Evolutionary conservation across 2,329 filamentous ascomycete species (phyloP).

Genomic region (Lasiodiplodia theobromae): DNA sequence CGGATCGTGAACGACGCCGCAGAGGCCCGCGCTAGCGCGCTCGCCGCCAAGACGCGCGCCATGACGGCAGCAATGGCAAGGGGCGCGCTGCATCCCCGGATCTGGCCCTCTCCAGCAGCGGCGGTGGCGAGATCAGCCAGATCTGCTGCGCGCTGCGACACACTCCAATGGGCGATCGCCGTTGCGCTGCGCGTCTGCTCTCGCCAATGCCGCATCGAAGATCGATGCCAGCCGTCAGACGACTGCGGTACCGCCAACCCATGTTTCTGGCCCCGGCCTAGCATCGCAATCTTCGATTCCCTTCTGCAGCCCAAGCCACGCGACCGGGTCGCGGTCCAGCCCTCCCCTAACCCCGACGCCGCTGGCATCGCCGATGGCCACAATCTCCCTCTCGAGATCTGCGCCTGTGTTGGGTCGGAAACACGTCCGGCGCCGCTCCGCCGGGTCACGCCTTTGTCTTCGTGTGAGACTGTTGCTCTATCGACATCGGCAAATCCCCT

Average conservation of each 20-base stretch:
- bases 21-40: conserved; percentile 13
- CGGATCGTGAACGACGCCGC: conserved; percentile 16
- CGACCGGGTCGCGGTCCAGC: conserved; percentile 13
- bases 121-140: conserved; percentile 20
- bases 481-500: background rate
- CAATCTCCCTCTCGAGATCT: background rate
- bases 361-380: conserved; percentile 14
- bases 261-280: conserved; percentile 18
- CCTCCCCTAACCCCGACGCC: conserved; percentile 14
- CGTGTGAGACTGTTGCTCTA: background rate
- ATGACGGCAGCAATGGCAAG: background rate
- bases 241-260: background rate
- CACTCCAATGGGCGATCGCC: background rate
- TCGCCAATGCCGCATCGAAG: conserved; percentile 6
- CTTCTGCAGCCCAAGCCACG: conserved; percentile 4
- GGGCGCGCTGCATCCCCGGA: conserved; percentile 4
- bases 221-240: background rate
- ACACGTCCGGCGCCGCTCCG: background rate
- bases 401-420: too few relatives aligned
- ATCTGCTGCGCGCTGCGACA: conserved; percentile 6
- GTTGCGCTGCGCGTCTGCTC: background rate
- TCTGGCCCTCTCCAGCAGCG: background rate
- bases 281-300: conserved; percentile 25
- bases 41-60: conserved; percentile 1
- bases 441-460: background rate